Base-by-base conservation (phyloP, 2,329 filamentous ascomycete genomes). In the Daldinia sp. region DNA sequence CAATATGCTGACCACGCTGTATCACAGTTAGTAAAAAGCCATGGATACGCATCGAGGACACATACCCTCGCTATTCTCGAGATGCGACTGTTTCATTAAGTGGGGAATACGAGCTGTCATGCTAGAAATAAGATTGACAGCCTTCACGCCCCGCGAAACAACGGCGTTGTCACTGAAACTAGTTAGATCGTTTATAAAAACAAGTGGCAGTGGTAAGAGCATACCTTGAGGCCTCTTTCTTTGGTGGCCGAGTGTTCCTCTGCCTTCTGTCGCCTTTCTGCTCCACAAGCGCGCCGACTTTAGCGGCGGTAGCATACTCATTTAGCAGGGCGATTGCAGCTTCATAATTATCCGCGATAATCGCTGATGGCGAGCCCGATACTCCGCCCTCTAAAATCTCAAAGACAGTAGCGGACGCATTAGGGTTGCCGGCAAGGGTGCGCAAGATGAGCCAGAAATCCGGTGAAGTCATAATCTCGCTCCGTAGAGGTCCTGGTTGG, bases 1-100 rank as follows among this genome's bases (percentile, higher is more conserved):
- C 96, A 99, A 79, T 99, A 99, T 7, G 96, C 93, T 57, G 93
- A 94, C 96, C 96, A 99, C 13, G 96, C 96, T 92, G 70, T n/a
- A 53, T 35, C 74, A 67, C 44, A 73, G 71, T 79, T 67, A 80
- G 78, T 67, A 58, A n/a, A 46, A 6, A 59, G 15, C 9, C 12
- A 46, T n/a, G 18, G 3, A 3, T 20, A 42, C 4, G 23, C 18
- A 33, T 12, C 9, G 1, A 48, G 37, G 6, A 18, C 48, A 72
- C 84, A 68, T 81, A 92, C 92, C 92, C 85, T 97, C 92, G 66
- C 86, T 93, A 67, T 88, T 91, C 77, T 98, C 96, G 1, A 98
- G 88, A 75, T 98, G 95, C 23, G 94, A 98, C 77, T 97, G 93
- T 77, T 93, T 88, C 84, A 99, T 98, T 39, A 98, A 87, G 60